Conservation (phyloP, 78 protist species). For the Dictyostelium capitatum region DNA sequence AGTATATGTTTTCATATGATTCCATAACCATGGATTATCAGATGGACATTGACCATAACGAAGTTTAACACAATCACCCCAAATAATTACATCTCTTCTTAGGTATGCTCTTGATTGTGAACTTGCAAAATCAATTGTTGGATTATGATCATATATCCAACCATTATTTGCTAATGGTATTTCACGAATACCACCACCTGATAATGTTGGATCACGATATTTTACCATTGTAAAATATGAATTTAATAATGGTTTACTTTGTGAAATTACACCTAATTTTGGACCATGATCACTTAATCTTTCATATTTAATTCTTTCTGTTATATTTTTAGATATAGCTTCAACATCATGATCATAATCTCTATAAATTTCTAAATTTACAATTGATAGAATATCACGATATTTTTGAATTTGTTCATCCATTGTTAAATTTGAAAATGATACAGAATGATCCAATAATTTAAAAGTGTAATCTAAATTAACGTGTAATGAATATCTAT, state of each 20-base stretch:
- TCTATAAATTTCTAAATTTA: constrained; percentile 56
- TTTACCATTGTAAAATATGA: constrained; percentile 43
- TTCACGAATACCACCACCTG: constrained; percentile 3
- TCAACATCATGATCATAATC: constrained; percentile 67
- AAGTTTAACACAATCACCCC: constrained; percentile 97
- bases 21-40: constrained; percentile 91
- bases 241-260: constrained; percentile 27
- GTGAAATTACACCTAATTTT: constrained; percentile 9
- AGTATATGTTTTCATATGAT: constrained; percentile 90
- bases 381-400: constrained; percentile 35
- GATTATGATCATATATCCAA: constrained; percentile 87
- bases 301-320: constrained; percentile 72
- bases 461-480: constrained; percentile 19
- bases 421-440: constrained; percentile 15
- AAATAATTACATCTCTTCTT: constrained; percentile 93
- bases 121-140: constrained; percentile 85
- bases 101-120: constrained; percentile 81
- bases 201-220: neutral
- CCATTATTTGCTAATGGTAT: constrained; percentile 91
- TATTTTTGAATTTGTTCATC: constrained; percentile 51
- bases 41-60: constrained; percentile 86
- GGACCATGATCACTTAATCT: constrained; percentile 70
- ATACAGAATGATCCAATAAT: neutral
- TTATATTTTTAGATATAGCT: constrained; percentile 47
- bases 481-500: constrained; percentile 38